phyloP scores from a whole-genome alignment of 163 green algal genomes.

The Chlorella variabilis region DNA sequence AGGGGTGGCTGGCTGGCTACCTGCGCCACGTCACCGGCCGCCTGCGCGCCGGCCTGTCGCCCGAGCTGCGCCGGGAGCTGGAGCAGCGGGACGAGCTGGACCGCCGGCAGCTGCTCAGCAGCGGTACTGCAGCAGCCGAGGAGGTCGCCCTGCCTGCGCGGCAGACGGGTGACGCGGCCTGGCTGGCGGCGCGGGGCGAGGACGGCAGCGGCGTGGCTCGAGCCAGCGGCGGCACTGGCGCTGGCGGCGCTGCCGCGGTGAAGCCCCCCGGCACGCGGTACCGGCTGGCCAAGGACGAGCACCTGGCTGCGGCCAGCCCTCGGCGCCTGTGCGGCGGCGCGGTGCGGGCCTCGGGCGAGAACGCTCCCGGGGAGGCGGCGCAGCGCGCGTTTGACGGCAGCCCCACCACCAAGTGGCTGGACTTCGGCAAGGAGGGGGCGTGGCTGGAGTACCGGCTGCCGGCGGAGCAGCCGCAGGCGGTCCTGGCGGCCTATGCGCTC shows the following conservation, averaged over 20 bases:
- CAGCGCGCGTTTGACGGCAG: slow-evolving; percentile 46
- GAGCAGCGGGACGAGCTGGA: slow-evolving; percentile 35
- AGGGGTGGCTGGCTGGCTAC: slow-evolving; percentile 29
- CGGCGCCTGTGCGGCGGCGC: slow-evolving; percentile 47
- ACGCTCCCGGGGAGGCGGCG: slow-evolving; percentile 40
- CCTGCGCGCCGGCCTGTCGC: slow-evolving; percentile 27
- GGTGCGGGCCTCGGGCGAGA: slow-evolving; percentile 55
- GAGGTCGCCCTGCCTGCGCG: slow-evolving; percentile 44
- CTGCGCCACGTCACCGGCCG: neutral
- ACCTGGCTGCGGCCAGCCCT: neutral
- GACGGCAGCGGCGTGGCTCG: slow-evolving; percentile 14
- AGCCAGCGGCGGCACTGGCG: neutral
- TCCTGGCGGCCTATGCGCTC: slow-evolving; percentile 46
- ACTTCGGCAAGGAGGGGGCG: slow-evolving; percentile 50
- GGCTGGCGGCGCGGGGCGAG: slow-evolving; percentile 55
- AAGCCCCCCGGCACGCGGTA: slow-evolving; percentile 27
- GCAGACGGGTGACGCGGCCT: slow-evolving; percentile 54
- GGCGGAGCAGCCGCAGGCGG: neutral
- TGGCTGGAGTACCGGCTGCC: slow-evolving; percentile 61
- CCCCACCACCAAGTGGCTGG: slow-evolving; percentile 61
- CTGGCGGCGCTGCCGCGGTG: neutral
- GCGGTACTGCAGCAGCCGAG: neutral
- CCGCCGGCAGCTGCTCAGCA: slow-evolving; percentile 11
- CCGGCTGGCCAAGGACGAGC: slow-evolving; percentile 21
- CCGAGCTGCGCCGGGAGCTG: slow-evolving; percentile 13